A percentile compares a stretch with the other conserved stretches of the same genome.
Evolutionary conservation across 169 alveolate genomes (phyloP).

Genomic region (Theileria luwenshuni): DNA sequence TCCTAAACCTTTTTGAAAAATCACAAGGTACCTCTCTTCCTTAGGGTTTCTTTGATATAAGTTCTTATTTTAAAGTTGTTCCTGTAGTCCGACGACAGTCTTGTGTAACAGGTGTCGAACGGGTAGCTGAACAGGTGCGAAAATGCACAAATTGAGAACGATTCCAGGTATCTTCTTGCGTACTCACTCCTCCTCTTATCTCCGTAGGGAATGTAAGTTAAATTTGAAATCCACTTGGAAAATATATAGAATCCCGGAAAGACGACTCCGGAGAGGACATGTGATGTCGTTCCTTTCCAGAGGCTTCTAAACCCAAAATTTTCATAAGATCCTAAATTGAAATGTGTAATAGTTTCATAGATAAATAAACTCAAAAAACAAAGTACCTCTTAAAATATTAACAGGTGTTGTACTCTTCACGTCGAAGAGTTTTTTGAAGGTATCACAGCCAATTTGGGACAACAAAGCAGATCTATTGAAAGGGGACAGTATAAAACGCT

Average conservation of each 20-base stretch:
- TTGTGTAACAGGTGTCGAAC: slow-evolving; percentile 56
- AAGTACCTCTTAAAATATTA: slow-evolving; percentile 48
- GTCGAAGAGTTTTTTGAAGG: slow-evolving; percentile 3
- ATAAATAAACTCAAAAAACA: neutral
- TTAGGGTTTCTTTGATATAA: neutral
- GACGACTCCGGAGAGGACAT: slow-evolving; percentile 44
- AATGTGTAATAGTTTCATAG: neutral
- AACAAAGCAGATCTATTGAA: slow-evolving; percentile 39
- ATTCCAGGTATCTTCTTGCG: slow-evolving; percentile 22
- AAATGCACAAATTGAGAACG: slow-evolving; percentile 25
- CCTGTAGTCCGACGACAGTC: slow-evolving; percentile 24
- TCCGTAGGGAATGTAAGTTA: neutral
- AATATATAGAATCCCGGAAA: slow-evolving; percentile 49
- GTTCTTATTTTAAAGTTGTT: neutral
- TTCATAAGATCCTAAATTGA: slow-evolving; percentile 27
- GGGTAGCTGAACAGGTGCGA: slow-evolving; percentile 66
- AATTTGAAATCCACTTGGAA: slow-evolving; percentile 13
- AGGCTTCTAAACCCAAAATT: slow-evolving; percentile 32
- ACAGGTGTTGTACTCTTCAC: slow-evolving; percentile 26
- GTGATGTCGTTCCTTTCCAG: slow-evolving; percentile 50
- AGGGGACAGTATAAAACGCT: slow-evolving; percentile 54
- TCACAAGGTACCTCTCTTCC: slow-evolving; percentile 11
- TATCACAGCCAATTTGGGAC: slow-evolving; percentile 27
- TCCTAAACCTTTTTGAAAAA: slow-evolving; percentile 19
- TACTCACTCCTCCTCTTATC: slow-evolving; percentile 18